Percentiles rank a stretch among this genome's conserved stretches.
phyloP scores from a whole-genome alignment of 2,329 filamentous ascomycete genomes.

The Aspergillus hiratsukae region DNA sequence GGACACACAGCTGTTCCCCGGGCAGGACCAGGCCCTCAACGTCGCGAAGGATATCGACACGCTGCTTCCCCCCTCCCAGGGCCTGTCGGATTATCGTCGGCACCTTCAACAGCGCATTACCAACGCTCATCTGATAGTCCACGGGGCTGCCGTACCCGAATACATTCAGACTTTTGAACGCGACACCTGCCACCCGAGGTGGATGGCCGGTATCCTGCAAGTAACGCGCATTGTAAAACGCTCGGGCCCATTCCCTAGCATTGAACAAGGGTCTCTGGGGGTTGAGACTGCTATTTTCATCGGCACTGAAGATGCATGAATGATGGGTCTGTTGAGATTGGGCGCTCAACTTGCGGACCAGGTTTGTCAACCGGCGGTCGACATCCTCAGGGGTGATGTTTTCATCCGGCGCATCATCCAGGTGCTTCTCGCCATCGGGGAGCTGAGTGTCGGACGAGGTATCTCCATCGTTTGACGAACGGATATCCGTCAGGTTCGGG shows the following conservation, averaged over 20 bases:
- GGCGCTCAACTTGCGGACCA: background rate
- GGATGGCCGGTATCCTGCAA: background rate
- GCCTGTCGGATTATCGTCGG: background rate
- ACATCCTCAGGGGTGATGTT: background rate
- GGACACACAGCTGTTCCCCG: conserved; percentile 49
- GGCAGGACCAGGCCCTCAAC: conserved; percentile 56
- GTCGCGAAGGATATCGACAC: conserved; percentile 49
- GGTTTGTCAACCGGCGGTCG: background rate
- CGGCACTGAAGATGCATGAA: background rate
- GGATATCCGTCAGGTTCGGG: background rate
- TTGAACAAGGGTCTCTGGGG: background rate
- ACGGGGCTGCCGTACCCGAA: conserved; percentile 4
- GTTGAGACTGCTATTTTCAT: background rate
- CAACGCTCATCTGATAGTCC: conserved; percentile 9
- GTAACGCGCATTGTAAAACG: conserved; percentile 3
- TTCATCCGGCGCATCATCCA: background rate
- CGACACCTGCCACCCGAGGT: background rate
- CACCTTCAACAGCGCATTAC: conserved; percentile 5
- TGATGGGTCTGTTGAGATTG: background rate
- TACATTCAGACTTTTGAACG: background rate
- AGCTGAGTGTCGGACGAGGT: background rate
- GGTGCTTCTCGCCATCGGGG: background rate
- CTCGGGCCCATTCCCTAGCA: conserved; percentile 1
- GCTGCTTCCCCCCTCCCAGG: background rate
- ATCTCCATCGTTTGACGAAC: background rate